A percentile compares a stretch with the other conserved stretches of the same genome.
phyloP scores from a whole-genome alignment of 2,329 filamentous ascomycete genomes.

The Neonectria neomacrospora region DNA sequence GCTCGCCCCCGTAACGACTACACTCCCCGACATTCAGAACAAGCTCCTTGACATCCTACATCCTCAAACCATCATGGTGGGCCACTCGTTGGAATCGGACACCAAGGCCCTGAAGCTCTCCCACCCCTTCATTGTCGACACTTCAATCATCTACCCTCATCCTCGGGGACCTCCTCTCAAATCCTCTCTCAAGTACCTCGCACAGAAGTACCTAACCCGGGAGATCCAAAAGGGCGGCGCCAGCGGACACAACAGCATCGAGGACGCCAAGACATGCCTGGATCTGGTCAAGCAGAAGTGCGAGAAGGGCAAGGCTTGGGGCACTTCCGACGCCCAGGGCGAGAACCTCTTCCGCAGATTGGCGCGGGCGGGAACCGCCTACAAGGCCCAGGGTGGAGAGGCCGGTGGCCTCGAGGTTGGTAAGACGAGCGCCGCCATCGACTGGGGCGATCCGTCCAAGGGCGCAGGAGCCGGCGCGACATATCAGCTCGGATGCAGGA shows the following conservation, averaged over 20 bases:
- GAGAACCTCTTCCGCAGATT: constrained; percentile 93
- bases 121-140: constrained; percentile 95
- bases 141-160: constrained; percentile 89
- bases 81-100: constrained; percentile 85
- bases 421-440: constrained; percentile 80
- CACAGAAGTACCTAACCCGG: constrained; percentile 84
- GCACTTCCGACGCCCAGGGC: constrained; percentile 78
- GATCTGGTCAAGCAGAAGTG: constrained; percentile 96
- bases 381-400: constrained; percentile 69
- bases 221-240: constrained; percentile 87
- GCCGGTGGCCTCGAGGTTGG: constrained; percentile 65
- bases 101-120: constrained; percentile 85
- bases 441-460: constrained; percentile 84
- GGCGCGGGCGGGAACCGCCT: constrained; percentile 69
- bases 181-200: constrained; percentile 88
- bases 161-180: constrained; percentile 90
- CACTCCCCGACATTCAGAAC: constrained; percentile 82
- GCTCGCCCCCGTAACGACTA: constrained; percentile 85
- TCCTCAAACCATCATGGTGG: constrained; percentile 78
- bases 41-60: constrained; percentile 78
- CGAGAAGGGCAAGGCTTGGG: constrained; percentile 90
- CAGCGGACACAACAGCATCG: constrained; percentile 86
- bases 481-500: constrained; percentile 65
- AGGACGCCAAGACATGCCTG: constrained; percentile 90
- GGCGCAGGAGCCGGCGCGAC: constrained; percentile 67